Evolutionary conservation across 495 filamentous ascomycete species (phyloP).

Genomic region (Chaetomium fimeti): DNA sequence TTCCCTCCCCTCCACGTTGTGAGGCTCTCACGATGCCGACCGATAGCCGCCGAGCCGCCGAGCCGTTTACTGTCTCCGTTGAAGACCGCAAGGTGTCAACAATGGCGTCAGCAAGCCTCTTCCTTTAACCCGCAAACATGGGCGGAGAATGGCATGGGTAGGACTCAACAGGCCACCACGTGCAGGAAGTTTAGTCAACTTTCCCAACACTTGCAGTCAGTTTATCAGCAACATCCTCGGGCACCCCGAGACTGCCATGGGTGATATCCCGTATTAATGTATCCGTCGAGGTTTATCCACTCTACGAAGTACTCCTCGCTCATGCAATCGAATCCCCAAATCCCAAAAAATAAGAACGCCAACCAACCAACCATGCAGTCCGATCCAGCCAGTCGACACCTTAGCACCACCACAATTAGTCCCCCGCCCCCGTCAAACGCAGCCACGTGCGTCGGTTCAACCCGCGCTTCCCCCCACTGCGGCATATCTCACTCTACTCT

Average conservation of each 20-base stretch:
- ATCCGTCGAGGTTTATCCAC: slow-evolving; percentile 1
- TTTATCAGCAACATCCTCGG: no score
- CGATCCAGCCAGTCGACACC: neutral
- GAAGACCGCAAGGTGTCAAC: neutral
- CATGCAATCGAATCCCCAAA: neutral
- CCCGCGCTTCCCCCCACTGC: neutral
- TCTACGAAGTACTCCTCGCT: neutral
- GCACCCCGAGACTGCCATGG: neutral
- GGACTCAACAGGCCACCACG: neutral
- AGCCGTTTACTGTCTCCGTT: neutral
- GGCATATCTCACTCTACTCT: neutral
- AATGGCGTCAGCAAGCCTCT: neutral
- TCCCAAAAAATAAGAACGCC: slow-evolving; percentile 12
- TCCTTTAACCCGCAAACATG: slow-evolving; percentile 1
- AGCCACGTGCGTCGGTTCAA: slow-evolving; percentile 4
- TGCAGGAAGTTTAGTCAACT: neutral
- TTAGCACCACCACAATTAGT: neutral
- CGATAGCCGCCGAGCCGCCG: slow-evolving; percentile 9
- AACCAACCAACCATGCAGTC: slow-evolving; percentile 16
- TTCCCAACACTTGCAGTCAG: neutral
- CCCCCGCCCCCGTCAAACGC: neutral
- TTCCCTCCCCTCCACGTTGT: neutral
- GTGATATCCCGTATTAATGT: neutral
- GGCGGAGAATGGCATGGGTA: neutral
- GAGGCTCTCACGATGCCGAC: slow-evolving; percentile 2